Conservation (phyloP, 805 yeast species). For the Tetrapisispora taiwanensis region DNA sequence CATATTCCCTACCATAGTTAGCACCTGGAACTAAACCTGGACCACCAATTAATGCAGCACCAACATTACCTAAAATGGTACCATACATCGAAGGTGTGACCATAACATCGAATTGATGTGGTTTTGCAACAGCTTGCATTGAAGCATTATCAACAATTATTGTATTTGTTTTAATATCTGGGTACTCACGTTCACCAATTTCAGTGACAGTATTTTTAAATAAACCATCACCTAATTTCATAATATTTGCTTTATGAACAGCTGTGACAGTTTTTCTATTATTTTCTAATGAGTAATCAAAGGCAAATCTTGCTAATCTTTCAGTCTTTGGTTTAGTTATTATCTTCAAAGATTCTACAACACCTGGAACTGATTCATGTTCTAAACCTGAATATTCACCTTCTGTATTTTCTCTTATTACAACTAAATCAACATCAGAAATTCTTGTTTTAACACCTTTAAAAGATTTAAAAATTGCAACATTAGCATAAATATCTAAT, state of each 20-base stretch:
- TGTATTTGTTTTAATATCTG: conserved; percentile 72
- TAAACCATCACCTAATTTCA: conserved; percentile 97
- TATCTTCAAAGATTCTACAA: conserved; percentile 91
- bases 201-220: conserved; percentile 89
- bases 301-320: conserved; percentile 95
- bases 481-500: conserved; percentile 88
- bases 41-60: conserved; percentile 91
- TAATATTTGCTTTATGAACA: conserved; percentile 97
- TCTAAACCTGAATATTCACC: conserved; percentile 99
- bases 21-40: conserved; percentile 99
- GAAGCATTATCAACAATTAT: conserved; percentile 98
- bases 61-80: conserved; percentile 92
- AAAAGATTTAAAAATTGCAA: conserved; percentile 86
- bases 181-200: conserved; percentile 77
- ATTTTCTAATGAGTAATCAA: conserved; percentile 88
- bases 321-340: conserved; percentile 91
- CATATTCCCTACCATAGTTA: conserved; percentile 93
- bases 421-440: conserved; percentile 80
- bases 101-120: conserved; percentile 95
- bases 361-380: conserved; percentile 96
- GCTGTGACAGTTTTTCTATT: conserved; percentile 90
- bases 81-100: conserved; percentile 98
- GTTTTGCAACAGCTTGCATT: conserved; percentile 97
- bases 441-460: conserved; percentile 90
- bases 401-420: conserved; percentile 98